These are phyloP conservation scores for Castanea sativa DNA, from an alignment of 306 rosid species.

Conservation along the genomic window DNA sequence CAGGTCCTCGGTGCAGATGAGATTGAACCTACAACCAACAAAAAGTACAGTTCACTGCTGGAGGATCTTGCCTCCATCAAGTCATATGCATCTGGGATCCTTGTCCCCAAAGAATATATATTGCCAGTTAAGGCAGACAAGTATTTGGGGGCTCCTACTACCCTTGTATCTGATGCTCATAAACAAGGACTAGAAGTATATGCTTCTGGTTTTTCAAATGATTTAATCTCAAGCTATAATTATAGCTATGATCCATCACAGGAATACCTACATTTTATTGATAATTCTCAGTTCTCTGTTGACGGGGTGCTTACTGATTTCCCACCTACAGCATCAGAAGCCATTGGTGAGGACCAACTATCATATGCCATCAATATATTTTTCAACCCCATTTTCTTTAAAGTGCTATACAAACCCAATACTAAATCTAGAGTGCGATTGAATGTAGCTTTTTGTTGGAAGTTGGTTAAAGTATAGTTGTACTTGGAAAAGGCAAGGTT, in stretches of 20 bases:
- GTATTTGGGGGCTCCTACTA: conserved; percentile 55
- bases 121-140: conserved; percentile 49
- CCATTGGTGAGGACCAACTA: conserved; percentile 59
- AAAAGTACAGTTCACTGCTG: conserved; percentile 44
- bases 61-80: conserved; percentile 51
- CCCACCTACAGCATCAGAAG: conserved; percentile 65
- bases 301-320: conserved; percentile 87
- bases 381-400: background rate
- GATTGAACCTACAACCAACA: conserved; percentile 57
- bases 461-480: too few species aligned
- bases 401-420: background rate
- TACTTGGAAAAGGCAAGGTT: too few species aligned
- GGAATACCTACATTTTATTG: conserved; percentile 74
- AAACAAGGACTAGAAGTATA: conserved; percentile 72
- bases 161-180: conserved; percentile 76
- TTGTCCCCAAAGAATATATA: conserved; percentile 71
- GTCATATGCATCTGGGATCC: conserved; percentile 75
- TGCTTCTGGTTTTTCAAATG: conserved; percentile 88
- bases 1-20: conserved; percentile 40
- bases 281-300: conserved; percentile 54
- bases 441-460: too few species aligned
- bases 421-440: too few species aligned
- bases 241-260: conserved; percentile 64
- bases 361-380: background rate
- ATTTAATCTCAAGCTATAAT: conserved; percentile 43